A percentile compares a stretch with the other conserved stretches of the same genome.
Conservation (phyloP, 1,284 basidiomycete species). For the Quambalaria eucalypti region DNA sequence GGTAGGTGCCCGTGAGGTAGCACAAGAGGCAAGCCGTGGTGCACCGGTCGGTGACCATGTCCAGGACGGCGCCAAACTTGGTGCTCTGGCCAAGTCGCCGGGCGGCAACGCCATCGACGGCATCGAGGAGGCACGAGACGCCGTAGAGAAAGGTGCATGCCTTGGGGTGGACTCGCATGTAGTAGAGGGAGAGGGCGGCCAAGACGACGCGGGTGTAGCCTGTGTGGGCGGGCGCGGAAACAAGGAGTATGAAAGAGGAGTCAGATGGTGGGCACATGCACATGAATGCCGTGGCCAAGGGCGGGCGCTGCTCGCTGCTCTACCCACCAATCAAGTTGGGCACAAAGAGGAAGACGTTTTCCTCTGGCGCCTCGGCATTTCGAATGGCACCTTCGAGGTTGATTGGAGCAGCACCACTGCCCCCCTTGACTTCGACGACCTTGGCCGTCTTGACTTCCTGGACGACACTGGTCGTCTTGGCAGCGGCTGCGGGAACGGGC, state of each 20-base stretch:
- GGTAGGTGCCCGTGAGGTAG: constrained; percentile 84
- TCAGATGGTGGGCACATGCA: not conserved
- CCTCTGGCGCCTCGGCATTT: constrained; percentile 24
- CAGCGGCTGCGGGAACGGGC: too few species aligned
- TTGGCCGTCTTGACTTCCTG: not conserved
- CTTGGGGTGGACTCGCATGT: constrained; percentile 74
- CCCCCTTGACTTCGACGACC: not conserved
- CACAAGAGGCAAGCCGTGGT: constrained; percentile 90
- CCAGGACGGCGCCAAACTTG: constrained; percentile 93
- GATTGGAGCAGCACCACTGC: not conserved
- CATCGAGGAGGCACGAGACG: constrained; percentile 88
- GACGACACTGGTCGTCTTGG: not conserved
- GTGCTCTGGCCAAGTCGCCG: constrained; percentile 74
- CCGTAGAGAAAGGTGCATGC: constrained; percentile 83
- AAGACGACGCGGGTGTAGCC: constrained; percentile 86
- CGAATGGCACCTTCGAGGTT: not conserved
- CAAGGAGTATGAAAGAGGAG: not conserved
- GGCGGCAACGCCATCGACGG: constrained; percentile 90
- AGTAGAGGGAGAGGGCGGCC: constrained; percentile 79
- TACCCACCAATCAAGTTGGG: constrained; percentile 75
- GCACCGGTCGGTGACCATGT: constrained; percentile 99
- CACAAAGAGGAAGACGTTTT: constrained; percentile 60
- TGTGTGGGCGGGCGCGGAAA: constrained; percentile 49
- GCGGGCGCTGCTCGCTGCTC: not conserved
- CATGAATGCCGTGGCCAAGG: too few species aligned